Evolutionary conservation across 2,329 filamentous ascomycete species (phyloP), one percentile per base, ranked within the genome.

Genomic region (Hypoxylon sp.): DNA sequence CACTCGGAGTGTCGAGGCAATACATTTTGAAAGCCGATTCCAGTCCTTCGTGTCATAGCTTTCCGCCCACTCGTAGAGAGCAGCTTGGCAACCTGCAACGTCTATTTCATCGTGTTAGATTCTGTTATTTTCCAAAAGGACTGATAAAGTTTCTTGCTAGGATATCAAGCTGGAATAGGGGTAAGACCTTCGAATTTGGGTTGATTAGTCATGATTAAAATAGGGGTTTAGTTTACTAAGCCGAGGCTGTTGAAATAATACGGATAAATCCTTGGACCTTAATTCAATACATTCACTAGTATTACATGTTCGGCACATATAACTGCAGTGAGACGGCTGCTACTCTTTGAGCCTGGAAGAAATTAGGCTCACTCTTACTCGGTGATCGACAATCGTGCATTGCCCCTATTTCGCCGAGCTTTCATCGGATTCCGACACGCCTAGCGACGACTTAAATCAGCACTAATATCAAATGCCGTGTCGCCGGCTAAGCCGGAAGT

Each of bases 1-100:
- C 37, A 40, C 37, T 17, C 37, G 37, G 7, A 40, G 37, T 5
- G 37, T n/a, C 14, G 37, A 40, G 37, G 37, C 37, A 40, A 40
- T 40, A 40, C 37, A 40, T 17, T 40, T 17, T 40, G 37, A 40
- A 2, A 40, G 5, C 4, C 37, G 14, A 1, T 17, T 13, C 37
- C 37, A 40, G 7, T 40, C 37, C 6, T 40, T 40, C 37, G 37
- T 40, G 14, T 40, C 37, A 40, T 40, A 40, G 14, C 37, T 40
- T 40, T 40, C 37, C 4, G 37, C 37, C 37, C 37, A 40, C 5
- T 40, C 37, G 5, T 40, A 40, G 37, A 40, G 37, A n/a, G 37
- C 37, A 40, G 37, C 37, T 40, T 40, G 37, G 37, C 37, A 40
- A 40, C 37, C 37, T 40, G 14, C 37, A 40, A 40, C 37, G 14